These are phyloP conservation scores for Huntiella bhutanensis DNA, from an alignment of 2,329 filamentous ascomycete genomes.

Conservation along the genomic window DNA sequence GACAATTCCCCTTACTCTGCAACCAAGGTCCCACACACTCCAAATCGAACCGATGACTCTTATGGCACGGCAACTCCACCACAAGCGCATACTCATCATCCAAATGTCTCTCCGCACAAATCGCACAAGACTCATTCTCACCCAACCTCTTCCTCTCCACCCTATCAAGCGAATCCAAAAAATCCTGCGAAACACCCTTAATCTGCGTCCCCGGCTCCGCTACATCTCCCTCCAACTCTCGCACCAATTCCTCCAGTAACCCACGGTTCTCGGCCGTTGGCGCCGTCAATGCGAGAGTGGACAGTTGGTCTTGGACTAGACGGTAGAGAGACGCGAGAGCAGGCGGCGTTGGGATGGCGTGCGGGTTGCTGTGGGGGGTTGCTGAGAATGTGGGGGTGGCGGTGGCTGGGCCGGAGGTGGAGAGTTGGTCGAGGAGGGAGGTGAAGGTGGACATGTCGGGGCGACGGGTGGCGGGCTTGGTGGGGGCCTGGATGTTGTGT, in stretches of 20 bases:
- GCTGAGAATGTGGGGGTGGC: conserved; percentile 14
- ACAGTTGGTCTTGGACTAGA: conserved; percentile 40
- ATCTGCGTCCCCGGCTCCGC: conserved; percentile 31
- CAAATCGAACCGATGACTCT: conserved; percentile 41
- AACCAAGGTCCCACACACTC: conserved; percentile 51
- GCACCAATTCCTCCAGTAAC: conserved; percentile 32
- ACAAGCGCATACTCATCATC: conserved; percentile 45
- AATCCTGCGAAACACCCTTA: conserved; percentile 37
- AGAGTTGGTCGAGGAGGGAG: conserved; percentile 36
- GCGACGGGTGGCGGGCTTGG: conserved; percentile 24
- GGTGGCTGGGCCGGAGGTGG: conserved; percentile 17
- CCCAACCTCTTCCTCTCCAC: conserved; percentile 32
- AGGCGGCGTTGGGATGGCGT: conserved; percentile 39
- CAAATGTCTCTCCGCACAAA: conserved; percentile 42
- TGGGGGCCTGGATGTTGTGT: conserved; percentile 21
- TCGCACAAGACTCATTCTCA: conserved; percentile 36
- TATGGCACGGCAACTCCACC: conserved; percentile 43
- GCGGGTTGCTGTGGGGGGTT: conserved; percentile 29
- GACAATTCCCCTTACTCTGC: conserved; percentile 43
- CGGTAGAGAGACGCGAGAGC: conserved; percentile 38
- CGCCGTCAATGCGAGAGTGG: conserved; percentile 29
- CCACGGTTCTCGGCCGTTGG: conserved; percentile 28
- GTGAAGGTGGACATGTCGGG: conserved; percentile 46
- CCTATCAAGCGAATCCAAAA: conserved; percentile 39
- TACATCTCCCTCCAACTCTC: conserved; percentile 30